Conservation (phyloP, 768 basidiomycete genomes). For the Tephrocybe sp. region DNA sequence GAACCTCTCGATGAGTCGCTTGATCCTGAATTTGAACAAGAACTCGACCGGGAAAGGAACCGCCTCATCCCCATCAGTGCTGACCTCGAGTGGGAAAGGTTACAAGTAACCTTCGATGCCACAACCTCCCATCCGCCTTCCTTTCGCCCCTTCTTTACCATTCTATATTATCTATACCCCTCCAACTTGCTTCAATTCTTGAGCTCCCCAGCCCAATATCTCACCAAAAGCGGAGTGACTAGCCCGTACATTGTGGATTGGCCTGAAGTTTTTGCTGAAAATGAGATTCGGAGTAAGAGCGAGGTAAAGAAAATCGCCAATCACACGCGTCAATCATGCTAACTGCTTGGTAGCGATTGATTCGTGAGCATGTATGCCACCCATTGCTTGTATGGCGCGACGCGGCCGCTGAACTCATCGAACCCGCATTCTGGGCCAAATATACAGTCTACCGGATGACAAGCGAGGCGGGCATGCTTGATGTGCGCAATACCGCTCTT, state of each 20-base stretch:
- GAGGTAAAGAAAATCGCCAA: conserved; percentile 64
- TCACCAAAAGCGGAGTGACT: conserved; percentile 46
- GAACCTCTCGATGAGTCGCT: conserved; percentile 28
- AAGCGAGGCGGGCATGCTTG: conserved; percentile 68
- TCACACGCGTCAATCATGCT: too few species aligned
- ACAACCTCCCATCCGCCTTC: conserved; percentile 55
- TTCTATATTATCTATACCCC: conserved; percentile 88
- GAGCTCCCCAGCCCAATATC: conserved; percentile 61
- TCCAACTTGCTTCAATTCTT: conserved; percentile 84
- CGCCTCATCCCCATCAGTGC: conserved; percentile 42
- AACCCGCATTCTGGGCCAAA: conserved; percentile 64
- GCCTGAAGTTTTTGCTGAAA: conserved; percentile 66
- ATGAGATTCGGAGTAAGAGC: conserved; percentile 66
- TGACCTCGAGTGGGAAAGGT: conserved; percentile 65
- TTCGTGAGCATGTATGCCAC: conserved; percentile 73
- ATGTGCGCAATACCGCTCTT: conserved; percentile 54
- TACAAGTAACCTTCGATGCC: conserved; percentile 58
- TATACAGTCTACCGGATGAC: conserved; percentile 61
- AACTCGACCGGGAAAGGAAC: conserved; percentile 36
- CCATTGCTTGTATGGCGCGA: conserved; percentile 69
- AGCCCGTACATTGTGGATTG: conserved; percentile 70
- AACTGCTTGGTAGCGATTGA: conserved; percentile 58
- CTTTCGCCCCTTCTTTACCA: conserved; percentile 67
- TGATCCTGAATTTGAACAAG: conserved; percentile 36
- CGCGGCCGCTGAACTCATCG: conserved; percentile 57